Evolutionary conservation across 148 eudicot species (phyloP).

Genomic region (Cornus controversa): DNA sequence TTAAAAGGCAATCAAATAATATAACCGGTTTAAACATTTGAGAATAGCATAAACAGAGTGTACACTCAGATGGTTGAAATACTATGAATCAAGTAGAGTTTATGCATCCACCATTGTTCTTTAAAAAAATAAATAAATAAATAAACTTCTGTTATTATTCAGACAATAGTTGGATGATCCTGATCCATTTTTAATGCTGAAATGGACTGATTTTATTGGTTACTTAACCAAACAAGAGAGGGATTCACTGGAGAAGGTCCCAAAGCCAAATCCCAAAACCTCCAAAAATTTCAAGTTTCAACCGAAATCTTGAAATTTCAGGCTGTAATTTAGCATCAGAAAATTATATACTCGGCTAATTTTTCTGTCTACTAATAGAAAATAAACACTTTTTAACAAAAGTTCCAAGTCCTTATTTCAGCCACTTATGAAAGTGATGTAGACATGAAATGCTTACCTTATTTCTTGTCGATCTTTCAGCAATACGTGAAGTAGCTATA

Average conservation of each 20-base stretch:
- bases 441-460: conserved; percentile 32
- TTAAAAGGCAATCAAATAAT: too few relatives aligned
- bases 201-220: not conserved
- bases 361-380: not conserved
- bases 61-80: too few relatives aligned
- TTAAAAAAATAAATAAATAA: too few relatives aligned
- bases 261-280: not conserved
- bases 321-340: not conserved
- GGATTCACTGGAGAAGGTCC: not conserved
- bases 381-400: not conserved
- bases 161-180: not conserved
- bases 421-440: conserved; percentile 7
- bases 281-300: not conserved
- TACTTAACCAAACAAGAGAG: not conserved
- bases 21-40: too few relatives aligned
- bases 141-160: too few relatives aligned
- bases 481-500: conserved; percentile 20
- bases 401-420: not conserved
- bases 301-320: not conserved
- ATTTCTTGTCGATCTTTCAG: conserved; percentile 37
- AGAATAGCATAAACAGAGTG: too few relatives aligned
- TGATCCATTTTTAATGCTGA: not conserved
- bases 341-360: not conserved
- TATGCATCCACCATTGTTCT: too few relatives aligned
- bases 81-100: too few relatives aligned